A percentile compares a stretch with the other conserved stretches of the same genome.
These are phyloP conservation scores for Talaromyces sp. DNA, from an alignment of 2,329 filamentous ascomycete species.

Conservation along the genomic window DNA sequence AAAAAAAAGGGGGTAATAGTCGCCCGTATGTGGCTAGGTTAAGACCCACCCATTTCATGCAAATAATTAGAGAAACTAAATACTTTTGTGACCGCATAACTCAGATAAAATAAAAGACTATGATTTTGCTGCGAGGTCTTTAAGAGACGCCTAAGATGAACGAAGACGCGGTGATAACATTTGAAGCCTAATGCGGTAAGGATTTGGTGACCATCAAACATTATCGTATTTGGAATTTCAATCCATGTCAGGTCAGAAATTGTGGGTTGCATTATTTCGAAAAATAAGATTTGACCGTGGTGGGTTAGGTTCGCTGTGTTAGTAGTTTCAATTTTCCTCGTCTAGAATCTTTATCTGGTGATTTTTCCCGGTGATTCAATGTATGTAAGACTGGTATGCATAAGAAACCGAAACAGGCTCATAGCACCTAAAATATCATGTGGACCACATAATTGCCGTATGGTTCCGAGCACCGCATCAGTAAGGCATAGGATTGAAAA, in stretches of 20 bases:
- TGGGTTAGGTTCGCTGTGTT: neutral
- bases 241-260: neutral
- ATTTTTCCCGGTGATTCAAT: neutral
- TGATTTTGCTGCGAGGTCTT: neutral
- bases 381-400: neutral
- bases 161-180: neutral
- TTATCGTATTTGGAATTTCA: neutral
- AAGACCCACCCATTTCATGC: neutral
- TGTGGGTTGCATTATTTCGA: neutral
- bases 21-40: neutral
- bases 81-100: too few species aligned
- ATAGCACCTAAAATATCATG: neutral
- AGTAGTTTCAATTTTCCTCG: neutral
- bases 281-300: neutral
- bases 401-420: neutral
- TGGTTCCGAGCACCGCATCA: neutral
- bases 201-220: neutral
- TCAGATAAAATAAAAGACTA: too few species aligned
- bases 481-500: neutral
- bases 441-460: neutral
- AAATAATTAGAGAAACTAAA: neutral
- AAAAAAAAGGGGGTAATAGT: neutral
- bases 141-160: neutral
- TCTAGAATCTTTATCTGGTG: neutral
- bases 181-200: neutral